phyloP scores from a whole-genome alignment of 2,329 filamentous ascomycete species.

The Shiraia bambusicola region DNA sequence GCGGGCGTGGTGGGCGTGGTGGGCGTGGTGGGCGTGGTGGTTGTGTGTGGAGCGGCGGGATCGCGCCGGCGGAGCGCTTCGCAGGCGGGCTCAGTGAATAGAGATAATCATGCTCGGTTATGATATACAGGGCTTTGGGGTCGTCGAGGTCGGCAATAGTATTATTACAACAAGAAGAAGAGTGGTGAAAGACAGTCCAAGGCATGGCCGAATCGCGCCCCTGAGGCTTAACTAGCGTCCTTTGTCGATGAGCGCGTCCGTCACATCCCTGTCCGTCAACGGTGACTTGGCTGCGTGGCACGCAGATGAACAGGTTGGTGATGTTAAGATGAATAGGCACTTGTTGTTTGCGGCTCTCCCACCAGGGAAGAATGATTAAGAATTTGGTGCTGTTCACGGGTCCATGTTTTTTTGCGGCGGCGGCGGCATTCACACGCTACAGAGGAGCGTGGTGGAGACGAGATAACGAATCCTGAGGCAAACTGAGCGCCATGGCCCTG shows the following conservation, averaged over 20 bases:
- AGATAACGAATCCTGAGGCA: neutral
- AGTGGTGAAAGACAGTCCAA: constrained; percentile 7
- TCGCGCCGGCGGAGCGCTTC: constrained; percentile 28
- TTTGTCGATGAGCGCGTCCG: constrained; percentile 5
- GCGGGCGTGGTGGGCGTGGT: constrained; percentile 32
- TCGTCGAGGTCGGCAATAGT: constrained; percentile 13
- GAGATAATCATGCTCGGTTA: constrained; percentile 42
- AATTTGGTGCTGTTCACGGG: constrained; percentile 2
- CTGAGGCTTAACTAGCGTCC: constrained; percentile 7
- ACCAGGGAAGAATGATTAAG: too few relatives aligned
- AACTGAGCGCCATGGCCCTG: neutral
- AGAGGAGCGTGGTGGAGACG: neutral
- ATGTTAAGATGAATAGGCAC: too few relatives aligned
- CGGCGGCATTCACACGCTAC: neutral
- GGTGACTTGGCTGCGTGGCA: constrained; percentile 6
- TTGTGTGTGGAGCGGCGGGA: constrained; percentile 26
- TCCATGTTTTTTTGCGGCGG: neutral
- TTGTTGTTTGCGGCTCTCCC: too few relatives aligned
- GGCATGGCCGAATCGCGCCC: constrained; percentile 7
- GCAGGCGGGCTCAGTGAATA: constrained; percentile 34
- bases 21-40: constrained; percentile 15
- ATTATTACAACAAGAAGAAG: constrained; percentile 10
- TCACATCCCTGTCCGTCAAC: constrained; percentile 6
- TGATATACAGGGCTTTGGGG: constrained; percentile 32
- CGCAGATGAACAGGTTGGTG: constrained; percentile 2